Evolutionary conservation across 345 rosid genomes (phyloP).

Genomic region (Brassica juncea): DNA sequence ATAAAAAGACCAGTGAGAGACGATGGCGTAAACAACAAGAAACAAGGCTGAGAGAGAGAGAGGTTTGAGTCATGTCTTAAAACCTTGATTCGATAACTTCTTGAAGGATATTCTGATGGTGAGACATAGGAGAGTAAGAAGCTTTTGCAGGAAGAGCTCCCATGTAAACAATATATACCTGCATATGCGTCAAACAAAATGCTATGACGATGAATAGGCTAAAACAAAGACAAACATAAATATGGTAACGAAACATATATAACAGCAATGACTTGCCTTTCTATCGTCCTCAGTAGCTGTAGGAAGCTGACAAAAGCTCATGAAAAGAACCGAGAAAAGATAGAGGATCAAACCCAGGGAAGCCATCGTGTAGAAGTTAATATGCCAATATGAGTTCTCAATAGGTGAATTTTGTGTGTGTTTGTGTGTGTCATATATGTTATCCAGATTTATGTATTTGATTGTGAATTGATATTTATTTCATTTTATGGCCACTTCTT

Average conservation of each 20-base stretch:
- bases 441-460: not conserved
- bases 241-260: not conserved
- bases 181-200: not conserved
- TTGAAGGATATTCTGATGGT: conserved; percentile 39
- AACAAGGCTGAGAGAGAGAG: not conserved
- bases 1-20: not conserved
- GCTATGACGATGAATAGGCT: not conserved
- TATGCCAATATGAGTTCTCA: not conserved
- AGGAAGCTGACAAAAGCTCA: not conserved
- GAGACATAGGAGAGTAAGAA: conserved; percentile 34
- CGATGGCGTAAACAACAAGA: not conserved
- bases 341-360: not conserved
- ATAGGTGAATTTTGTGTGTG: not conserved
- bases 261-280: not conserved
- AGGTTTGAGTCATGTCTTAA: not conserved
- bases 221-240: not conserved
- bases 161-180: conserved; percentile 42
- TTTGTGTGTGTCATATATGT: not conserved
- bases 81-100: conserved; percentile 23
- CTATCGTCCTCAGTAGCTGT: not conserved
- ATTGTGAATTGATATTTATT: conserved; percentile 7
- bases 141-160: conserved; percentile 32
- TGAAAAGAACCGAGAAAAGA: not conserved
- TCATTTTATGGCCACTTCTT: no score
- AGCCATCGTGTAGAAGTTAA: not conserved